Base-by-base conservation (phyloP, 1,139 yeast species). In the Pichia kudriavzevii region DNA sequence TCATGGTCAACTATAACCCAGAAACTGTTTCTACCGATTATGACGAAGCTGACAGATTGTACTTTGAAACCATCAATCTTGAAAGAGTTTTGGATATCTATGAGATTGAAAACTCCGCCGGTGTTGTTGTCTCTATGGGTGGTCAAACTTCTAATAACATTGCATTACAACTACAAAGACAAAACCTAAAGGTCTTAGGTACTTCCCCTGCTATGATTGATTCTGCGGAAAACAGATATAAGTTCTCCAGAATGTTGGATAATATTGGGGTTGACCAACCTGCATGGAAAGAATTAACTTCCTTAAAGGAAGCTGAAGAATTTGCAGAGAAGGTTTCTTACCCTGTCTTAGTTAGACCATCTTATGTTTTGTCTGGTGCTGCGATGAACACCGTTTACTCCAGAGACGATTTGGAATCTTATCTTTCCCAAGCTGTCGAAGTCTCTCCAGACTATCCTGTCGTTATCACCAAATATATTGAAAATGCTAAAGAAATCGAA, bases 201-300 rank as follows among this genome's bases (percentile, higher is more conserved):
- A 91, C 98, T 34, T 81, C 95, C 27, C 98, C 98, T 42, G 95
- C 85, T 62, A 87, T 85, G 95, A 91, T 91, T 61, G 98, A 91
- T 59, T 80, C 94, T 46, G 98, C 98, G 47, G 98, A 91, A 68
- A 88, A 91, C 64, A 77, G 98, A 67, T 88, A 87, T 73, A 93
- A 91, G 67, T 91, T 91, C 69, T 85, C 96, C 34, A 83, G 96
- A 66, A 88, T 91, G 93, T 73, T 91, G 67, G 98, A 91, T 63
- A 76, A 76, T 53, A 91, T 91, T 54, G 96, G 94, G 39, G 97
- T 91, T 48, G 98, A 91, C 64, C 98, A 91, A 66, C 98, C 98
- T 35, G 96, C 96, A 32, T 91, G 98, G 98, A 91, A 88, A 63
- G 98, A 91, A 65, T 76, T 91, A 53, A 87, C 97, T 26, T 84